A percentile compares a stretch with the other conserved stretches of the same genome.
Evolutionary conservation across 768 basidiomycete species (phyloP).

Genomic region (Tulasnella sp.): DNA sequence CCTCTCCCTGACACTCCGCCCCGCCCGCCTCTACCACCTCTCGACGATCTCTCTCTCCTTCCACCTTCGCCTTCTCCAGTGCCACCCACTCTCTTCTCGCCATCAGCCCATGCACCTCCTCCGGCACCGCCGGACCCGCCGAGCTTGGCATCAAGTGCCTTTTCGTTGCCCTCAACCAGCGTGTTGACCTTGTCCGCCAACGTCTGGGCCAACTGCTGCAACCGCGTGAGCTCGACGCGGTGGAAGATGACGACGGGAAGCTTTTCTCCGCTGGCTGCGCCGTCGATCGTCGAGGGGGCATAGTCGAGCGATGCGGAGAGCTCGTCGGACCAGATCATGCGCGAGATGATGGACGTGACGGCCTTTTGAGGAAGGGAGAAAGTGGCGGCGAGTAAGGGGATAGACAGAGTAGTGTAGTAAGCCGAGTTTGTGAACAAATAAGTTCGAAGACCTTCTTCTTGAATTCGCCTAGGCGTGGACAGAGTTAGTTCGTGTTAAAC

Average conservation of each 20-base stretch:
- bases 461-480: slow-evolving; percentile 72
- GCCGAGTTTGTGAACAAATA: slow-evolving; percentile 98
- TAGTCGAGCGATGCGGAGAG: slow-evolving; percentile 92
- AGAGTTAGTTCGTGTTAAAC: neutral
- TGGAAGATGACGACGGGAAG: slow-evolving; percentile 82
- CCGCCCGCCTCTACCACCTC: slow-evolving; percentile 30
- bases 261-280: slow-evolving; percentile 43
- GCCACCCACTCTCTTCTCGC: slow-evolving; percentile 34
- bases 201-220: slow-evolving; percentile 86
- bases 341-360: slow-evolving; percentile 90
- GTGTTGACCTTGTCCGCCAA: slow-evolving; percentile 85
- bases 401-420: slow-evolving; percentile 88
- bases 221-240: slow-evolving; percentile 81
- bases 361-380: slow-evolving; percentile 80
- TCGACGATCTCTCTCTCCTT: slow-evolving; percentile 31
- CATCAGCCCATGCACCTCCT: slow-evolving; percentile 62
- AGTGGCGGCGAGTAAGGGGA: slow-evolving; percentile 82
- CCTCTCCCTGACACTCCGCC: slow-evolving; percentile 58
- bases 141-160: slow-evolving; percentile 80
- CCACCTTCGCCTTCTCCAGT: slow-evolving; percentile 32
- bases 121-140: slow-evolving; percentile 52
- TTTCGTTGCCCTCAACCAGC: slow-evolving; percentile 92
- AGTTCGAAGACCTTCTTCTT: slow-evolving; percentile 95
- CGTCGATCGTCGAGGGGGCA: slow-evolving; percentile 51
- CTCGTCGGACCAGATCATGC: slow-evolving; percentile 99